These are phyloP conservation scores for Daldinia loculata DNA, from an alignment of 495 filamentous ascomycete species.

Conservation along the genomic window DNA sequence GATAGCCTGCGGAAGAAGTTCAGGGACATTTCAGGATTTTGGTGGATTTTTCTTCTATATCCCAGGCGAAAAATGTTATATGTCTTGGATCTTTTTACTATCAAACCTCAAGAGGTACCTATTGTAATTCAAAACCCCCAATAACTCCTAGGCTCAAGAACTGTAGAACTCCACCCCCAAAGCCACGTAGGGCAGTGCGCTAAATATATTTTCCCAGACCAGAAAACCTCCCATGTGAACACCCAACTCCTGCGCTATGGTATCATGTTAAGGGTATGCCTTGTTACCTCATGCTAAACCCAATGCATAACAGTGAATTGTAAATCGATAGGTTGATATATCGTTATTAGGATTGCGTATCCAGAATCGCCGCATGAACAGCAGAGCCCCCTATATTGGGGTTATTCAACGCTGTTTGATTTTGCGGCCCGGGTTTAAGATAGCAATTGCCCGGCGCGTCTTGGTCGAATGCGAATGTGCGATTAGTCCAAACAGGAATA, in stretches of 20 bases:
- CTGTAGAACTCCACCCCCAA: conserved; percentile 5
- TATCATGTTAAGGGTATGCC: conserved; percentile 27
- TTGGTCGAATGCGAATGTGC: conserved; percentile 38
- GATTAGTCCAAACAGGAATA: conserved; percentile 55
- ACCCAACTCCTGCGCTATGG: conserved; percentile 34
- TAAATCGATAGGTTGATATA: neutral
- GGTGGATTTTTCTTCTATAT: neutral
- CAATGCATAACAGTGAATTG: conserved; percentile 20
- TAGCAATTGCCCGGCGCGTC: conserved; percentile 57
- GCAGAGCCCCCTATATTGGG: conserved; percentile 38
- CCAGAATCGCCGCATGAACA: conserved; percentile 42
- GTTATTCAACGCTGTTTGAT: conserved; percentile 40
- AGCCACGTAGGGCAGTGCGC: conserved; percentile 5
- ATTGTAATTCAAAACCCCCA: neutral
- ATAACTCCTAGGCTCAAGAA: neutral
- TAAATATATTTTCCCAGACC: conserved; percentile 6
- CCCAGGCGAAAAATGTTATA: neutral
- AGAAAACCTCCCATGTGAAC: conserved; percentile 11
- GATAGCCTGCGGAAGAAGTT: neutral
- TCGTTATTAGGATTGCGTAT: neutral
- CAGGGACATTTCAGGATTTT: neutral
- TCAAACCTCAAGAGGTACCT: neutral
- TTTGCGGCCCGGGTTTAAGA: conserved; percentile 54
- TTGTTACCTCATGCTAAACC: conserved; percentile 11
- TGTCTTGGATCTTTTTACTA: neutral